Conservation (phyloP, 306 rosid genomes). For the Quercus gilva region DNA sequence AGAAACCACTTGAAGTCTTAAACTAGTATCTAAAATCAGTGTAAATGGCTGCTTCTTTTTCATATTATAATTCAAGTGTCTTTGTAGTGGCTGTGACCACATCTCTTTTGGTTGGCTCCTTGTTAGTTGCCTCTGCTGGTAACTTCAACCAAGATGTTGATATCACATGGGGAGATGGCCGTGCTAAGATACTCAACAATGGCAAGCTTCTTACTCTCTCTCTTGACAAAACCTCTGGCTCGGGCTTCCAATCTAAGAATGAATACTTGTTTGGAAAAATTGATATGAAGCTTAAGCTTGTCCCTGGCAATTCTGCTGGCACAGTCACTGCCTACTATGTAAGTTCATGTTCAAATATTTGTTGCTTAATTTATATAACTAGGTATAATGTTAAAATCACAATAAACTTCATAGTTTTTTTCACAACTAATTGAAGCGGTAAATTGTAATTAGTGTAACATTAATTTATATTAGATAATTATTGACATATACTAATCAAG, state of each 20-base stretch:
- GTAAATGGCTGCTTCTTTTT: conserved; percentile 32
- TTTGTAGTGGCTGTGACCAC: background rate
- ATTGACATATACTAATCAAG: too few species aligned
- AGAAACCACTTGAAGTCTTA: background rate
- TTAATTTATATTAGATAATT: too few species aligned
- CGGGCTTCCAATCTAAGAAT: conserved; percentile 67
- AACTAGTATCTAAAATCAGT: background rate
- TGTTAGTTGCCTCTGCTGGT: conserved; percentile 20
- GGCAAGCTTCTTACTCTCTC: conserved; percentile 63
- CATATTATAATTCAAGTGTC: conserved; percentile 1
- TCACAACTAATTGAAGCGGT: too few species aligned
- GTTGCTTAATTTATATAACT: background rate
- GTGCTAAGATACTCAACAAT: conserved; percentile 46
- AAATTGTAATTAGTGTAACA: too few species aligned
- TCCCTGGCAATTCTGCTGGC: background rate
- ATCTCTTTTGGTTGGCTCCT: conserved; percentile 4
- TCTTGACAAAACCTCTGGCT: conserved; percentile 63
- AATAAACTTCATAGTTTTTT: too few species aligned
- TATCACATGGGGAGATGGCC: conserved; percentile 69
- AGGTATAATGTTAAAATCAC: too few species aligned
- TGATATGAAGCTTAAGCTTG: background rate
- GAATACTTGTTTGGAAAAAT: background rate
- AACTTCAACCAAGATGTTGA: conserved; percentile 52
- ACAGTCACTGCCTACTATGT: background rate
- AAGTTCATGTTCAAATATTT: background rate